Percentiles rank a stretch among this genome's conserved stretches.
Conservation (phyloP, 2,329 filamentous ascomycete genomes). For the Penicillium palitans region DNA sequence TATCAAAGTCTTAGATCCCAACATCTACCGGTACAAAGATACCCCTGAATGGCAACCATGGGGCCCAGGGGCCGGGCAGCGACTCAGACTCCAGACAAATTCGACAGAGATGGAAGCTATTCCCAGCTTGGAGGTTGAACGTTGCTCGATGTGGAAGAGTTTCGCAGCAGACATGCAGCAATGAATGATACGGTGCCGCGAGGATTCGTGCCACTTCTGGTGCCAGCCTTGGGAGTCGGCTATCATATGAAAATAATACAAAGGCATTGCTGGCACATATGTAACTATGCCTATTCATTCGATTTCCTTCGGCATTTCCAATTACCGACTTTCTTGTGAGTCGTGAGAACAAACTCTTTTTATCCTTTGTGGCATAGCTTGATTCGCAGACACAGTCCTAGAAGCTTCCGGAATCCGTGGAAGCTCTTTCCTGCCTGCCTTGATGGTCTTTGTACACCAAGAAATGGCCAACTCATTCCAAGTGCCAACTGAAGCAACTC, state of each 20-base stretch:
- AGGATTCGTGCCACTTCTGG: not conserved
- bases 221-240: not conserved
- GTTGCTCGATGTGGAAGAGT: constrained; percentile 21
- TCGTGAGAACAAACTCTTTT: not conserved
- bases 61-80: constrained; percentile 15
- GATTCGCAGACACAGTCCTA: not conserved
- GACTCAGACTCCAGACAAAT: constrained; percentile 24
- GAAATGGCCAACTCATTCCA: not conserved
- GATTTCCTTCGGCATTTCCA: not conserved
- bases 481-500: not conserved
- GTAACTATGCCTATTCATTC: not conserved
- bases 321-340: not conserved
- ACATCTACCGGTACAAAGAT: constrained; percentile 14
- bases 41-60: constrained; percentile 24
- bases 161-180: constrained; percentile 19
- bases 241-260: not conserved
- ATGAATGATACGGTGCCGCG: not conserved
- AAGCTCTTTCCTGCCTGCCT: not conserved
- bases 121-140: constrained; percentile 14
- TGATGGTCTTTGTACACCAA: not conserved
- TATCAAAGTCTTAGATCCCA: constrained; percentile 24
- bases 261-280: not conserved
- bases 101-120: constrained; percentile 23
- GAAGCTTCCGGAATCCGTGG: not conserved
- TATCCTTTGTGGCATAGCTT: not conserved